Evolutionary conservation across 495 filamentous ascomycete genomes (phyloP).

Genomic region (Mycothermus thermophilus): DNA sequence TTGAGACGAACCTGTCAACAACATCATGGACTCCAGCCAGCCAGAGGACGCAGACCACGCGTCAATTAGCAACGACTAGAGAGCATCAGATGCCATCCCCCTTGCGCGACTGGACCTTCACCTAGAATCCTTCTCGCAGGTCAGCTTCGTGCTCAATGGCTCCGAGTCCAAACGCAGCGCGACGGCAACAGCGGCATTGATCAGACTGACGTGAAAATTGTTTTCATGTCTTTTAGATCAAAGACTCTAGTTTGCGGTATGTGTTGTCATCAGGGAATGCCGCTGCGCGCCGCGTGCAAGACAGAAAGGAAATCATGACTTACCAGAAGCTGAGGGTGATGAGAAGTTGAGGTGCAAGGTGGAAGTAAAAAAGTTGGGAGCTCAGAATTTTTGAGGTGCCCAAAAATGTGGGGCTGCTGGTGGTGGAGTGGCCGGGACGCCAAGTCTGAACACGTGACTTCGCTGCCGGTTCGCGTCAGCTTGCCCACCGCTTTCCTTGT

Average conservation of each 20-base stretch:
- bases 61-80: too few species aligned
- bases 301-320: slow-evolving; percentile 7
- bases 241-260: slow-evolving; percentile 99
- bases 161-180: not conserved
- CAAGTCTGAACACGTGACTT: slow-evolving; percentile 17
- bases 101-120: slow-evolving; percentile 5
- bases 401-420: slow-evolving; percentile 14
- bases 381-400: slow-evolving; percentile 21
- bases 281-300: slow-evolving; percentile 3
- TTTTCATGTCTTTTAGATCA: slow-evolving; percentile 90
- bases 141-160: slow-evolving; percentile 3
- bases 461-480: slow-evolving; percentile 15
- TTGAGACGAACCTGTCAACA: slow-evolving; percentile 8
- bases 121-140: slow-evolving; percentile 5
- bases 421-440: too few species aligned
- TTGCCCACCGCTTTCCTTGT: too few species aligned
- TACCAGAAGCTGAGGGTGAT: slow-evolving; percentile 16
- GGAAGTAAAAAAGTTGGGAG: slow-evolving; percentile 11
- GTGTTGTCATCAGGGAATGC: slow-evolving; percentile 40
- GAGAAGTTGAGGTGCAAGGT: slow-evolving; percentile 5
- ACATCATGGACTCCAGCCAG: slow-evolving; percentile 3
- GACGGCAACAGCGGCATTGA: slow-evolving; percentile 19
- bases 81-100: too few species aligned
- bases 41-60: too few species aligned
- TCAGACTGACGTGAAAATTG: slow-evolving; percentile 99